A percentile compares a stretch with the other conserved stretches of the same genome.
phyloP scores from a whole-genome alignment of 148 eudicot genomes.

The Camellia granthamiana region DNA sequence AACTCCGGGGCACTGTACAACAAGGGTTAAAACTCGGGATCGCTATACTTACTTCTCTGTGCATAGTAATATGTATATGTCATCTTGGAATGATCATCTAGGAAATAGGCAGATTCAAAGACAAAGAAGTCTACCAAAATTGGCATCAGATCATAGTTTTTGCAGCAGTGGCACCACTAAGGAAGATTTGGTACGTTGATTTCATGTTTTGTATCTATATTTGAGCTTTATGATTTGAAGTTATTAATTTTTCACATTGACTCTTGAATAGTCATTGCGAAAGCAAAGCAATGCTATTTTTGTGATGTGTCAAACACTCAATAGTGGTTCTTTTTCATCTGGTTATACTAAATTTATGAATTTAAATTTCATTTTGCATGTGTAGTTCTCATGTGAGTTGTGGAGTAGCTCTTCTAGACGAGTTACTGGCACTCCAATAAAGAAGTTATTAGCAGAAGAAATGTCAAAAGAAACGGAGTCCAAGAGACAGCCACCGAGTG shows the following conservation, averaged over 20 bases:
- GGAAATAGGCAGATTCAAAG: conserved; percentile 33
- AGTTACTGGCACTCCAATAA: conserved; percentile 51
- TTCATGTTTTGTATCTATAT: conserved; percentile 6
- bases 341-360: neutral
- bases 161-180: conserved; percentile 25
- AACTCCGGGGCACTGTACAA: too few species aligned
- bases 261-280: neutral
- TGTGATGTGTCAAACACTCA: neutral
- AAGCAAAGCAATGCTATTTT: neutral
- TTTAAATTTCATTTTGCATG: conserved; percentile 11
- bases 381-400: conserved; percentile 41
- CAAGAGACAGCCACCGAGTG: conserved; percentile 48
- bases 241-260: neutral
- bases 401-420: conserved; percentile 35
- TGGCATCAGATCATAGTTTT: conserved; percentile 29
- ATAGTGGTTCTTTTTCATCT: neutral
- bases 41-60: too few species aligned
- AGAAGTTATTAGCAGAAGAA: conserved; percentile 66
- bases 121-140: conserved; percentile 28
- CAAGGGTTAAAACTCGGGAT: too few species aligned
- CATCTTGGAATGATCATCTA: conserved; percentile 21
- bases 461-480: conserved; percentile 49
- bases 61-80: neutral
- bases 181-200: conserved; percentile 39
- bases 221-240: neutral